Conservation (phyloP, 495 filamentous ascomycete species). For the Podospora comata region DNA sequence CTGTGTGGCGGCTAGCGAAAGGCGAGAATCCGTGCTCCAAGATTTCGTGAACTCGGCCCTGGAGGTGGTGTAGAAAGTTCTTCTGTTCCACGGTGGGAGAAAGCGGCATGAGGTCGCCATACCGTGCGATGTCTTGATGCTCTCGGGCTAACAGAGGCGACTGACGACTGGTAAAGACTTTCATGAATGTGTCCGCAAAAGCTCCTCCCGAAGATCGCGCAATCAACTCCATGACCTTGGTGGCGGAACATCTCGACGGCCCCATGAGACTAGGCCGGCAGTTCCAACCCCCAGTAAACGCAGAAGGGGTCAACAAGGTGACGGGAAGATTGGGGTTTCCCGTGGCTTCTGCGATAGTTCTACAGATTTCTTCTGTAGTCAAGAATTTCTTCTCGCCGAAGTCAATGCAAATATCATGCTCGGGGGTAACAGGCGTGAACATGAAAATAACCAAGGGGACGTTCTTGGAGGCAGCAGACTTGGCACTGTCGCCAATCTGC, state of each 20-base stretch:
- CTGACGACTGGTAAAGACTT: conserved; percentile 19
- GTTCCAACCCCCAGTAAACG: conserved; percentile 30
- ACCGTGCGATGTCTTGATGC: conserved; percentile 20
- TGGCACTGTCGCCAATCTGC: conserved; percentile 22
- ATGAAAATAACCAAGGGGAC: conserved; percentile 33
- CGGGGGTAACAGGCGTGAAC: conserved; percentile 33
- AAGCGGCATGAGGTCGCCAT: conserved; percentile 29
- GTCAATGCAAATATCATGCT: conserved; percentile 38
- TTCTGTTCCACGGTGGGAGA: conserved; percentile 20
- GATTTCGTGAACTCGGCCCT: conserved; percentile 25
- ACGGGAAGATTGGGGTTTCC: conserved; percentile 18
- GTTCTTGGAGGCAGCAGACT: conserved; percentile 11
- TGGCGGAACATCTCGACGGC: neutral
- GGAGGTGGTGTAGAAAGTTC: conserved; percentile 20
- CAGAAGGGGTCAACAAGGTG: conserved; percentile 24
- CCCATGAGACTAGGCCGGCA: conserved; percentile 25
- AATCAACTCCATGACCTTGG: conserved; percentile 15
- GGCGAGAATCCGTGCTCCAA: conserved; percentile 21
- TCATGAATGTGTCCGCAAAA: conserved; percentile 25
- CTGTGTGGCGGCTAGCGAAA: conserved; percentile 14
- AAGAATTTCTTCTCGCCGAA: conserved; percentile 14
- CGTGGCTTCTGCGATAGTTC: conserved; percentile 23
- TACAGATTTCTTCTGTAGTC: conserved; percentile 17
- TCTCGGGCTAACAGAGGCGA: conserved; percentile 28
- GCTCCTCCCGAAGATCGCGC: conserved; percentile 26